Percentiles rank a stretch among this genome's conserved stretches.
phyloP scores from a whole-genome alignment of 1,139 yeast genomes.

The Diutina scorzettiae region DNA sequence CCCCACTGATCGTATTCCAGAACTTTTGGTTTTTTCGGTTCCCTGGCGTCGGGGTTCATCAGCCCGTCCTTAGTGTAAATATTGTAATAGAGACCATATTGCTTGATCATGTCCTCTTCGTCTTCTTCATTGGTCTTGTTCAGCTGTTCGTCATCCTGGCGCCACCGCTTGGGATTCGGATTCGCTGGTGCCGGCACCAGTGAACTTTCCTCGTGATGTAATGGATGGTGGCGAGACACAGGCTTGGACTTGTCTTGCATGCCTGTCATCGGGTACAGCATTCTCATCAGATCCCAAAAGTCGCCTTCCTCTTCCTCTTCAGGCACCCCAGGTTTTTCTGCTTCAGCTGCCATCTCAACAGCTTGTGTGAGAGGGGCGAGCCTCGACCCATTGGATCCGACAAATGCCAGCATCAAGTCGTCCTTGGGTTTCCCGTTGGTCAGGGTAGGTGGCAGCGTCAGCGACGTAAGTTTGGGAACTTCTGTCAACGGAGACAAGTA shows the following conservation, averaged over 20 bases:
- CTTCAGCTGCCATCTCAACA: slow-evolving; percentile 30
- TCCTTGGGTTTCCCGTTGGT: slow-evolving; percentile 8
- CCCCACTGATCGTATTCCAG: slow-evolving; percentile 6
- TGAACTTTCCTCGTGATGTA: neutral
- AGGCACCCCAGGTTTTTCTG: slow-evolving; percentile 13
- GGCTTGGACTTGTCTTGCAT: neutral
- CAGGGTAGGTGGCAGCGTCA: slow-evolving; percentile 29
- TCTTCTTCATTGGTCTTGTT: neutral
- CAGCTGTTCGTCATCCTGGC: neutral
- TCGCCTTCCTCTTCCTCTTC: slow-evolving; percentile 35
- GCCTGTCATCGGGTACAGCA: neutral
- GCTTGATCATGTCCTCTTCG: slow-evolving; percentile 12
- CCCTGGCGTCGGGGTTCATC: slow-evolving; percentile 11
- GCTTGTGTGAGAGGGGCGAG: slow-evolving; percentile 34
- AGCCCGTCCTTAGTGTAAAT: slow-evolving; percentile 26
- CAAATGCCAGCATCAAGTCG: neutral
- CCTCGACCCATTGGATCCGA: neutral
- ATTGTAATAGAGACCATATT: slow-evolving; percentile 26
- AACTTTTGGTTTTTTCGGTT: slow-evolving; percentile 8
- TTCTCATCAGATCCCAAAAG: slow-evolving; percentile 51
- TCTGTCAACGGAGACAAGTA: slow-evolving; percentile 60
- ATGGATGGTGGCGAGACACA: neutral
- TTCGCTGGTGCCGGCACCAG: slow-evolving; percentile 9
- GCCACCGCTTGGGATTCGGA: neutral
- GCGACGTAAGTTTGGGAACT: slow-evolving; percentile 57